phyloP scores from a whole-genome alignment of 228 moss, liverwort and hornwort genomes.

The Sphagnum fallax region DNA sequence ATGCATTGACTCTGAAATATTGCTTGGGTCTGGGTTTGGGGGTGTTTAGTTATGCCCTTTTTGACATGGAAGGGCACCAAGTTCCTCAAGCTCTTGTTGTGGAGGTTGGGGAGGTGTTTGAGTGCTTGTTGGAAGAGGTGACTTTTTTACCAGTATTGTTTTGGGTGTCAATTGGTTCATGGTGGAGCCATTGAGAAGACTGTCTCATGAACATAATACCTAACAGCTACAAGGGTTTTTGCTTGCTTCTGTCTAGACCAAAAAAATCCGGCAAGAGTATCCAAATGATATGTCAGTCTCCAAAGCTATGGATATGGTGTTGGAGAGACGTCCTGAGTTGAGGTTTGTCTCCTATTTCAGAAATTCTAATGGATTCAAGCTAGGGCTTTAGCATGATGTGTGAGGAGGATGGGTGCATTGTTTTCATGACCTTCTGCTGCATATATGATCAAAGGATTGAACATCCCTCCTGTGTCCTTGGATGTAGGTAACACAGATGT shows the following conservation, averaged over 20 bases:
- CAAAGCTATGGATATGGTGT: slow-evolving; percentile 62
- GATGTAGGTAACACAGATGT: too few species aligned
- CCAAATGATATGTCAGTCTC: slow-evolving; percentile 74
- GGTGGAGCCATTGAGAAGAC: neutral
- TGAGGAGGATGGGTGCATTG: neutral
- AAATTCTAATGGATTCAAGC: neutral
- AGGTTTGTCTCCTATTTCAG: slow-evolving; percentile 32
- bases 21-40: neutral
- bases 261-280: slow-evolving; percentile 82
- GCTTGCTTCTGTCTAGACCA: slow-evolving; percentile 42
- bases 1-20: neutral
- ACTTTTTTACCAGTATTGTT: neutral
- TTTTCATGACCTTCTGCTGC: too few species aligned
- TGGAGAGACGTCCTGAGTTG: slow-evolving; percentile 89
- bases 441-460: too few species aligned
- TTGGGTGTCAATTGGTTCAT: neutral
- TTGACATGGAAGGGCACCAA: slow-evolving; percentile 55
- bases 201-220: too few species aligned
- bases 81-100: slow-evolving; percentile 52
- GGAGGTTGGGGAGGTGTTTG: slow-evolving; percentile 53
- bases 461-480: too few species aligned
- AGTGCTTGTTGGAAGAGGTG: slow-evolving; percentile 52
- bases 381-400: neutral
- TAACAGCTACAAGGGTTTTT: too few species aligned
- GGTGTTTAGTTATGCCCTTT: slow-evolving; percentile 54